A percentile compares a stretch with the other conserved stretches of the same genome.
These are phyloP conservation scores for Dipodascopsis uninucleata DNA, from an alignment of 805 yeast genomes.

Conservation along the genomic window DNA sequence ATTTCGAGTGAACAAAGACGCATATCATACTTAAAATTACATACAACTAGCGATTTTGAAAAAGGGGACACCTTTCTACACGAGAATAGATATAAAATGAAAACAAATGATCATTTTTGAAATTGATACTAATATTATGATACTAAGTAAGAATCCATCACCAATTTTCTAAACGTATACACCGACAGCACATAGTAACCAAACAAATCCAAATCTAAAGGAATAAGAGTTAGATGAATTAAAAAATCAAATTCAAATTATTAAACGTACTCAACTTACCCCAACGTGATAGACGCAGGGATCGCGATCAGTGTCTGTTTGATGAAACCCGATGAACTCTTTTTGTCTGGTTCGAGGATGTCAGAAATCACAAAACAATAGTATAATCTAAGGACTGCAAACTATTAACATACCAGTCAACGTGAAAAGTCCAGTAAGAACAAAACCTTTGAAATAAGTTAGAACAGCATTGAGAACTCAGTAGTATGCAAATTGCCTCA, in stretches of 20 bases:
- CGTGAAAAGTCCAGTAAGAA: constrained; percentile 20
- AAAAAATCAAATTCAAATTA: background rate
- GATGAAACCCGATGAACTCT: constrained; percentile 13
- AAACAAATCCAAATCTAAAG: constrained; percentile 28
- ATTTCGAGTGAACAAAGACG: too few relatives aligned
- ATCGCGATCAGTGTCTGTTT: constrained; percentile 17
- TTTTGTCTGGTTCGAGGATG: constrained; percentile 10
- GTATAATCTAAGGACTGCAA: background rate
- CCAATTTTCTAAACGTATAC: constrained; percentile 26
- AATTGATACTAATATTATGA: background rate
- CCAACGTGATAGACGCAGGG: constrained; percentile 22
- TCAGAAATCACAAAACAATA: too few relatives aligned
- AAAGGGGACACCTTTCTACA: background rate
- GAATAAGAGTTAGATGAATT: background rate
- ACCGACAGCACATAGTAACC: constrained; percentile 29
- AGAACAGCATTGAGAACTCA: background rate
- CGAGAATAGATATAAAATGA: background rate
- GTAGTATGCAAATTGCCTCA: background rate
- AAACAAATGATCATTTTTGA: background rate
- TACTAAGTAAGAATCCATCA: background rate
- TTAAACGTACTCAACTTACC: constrained; percentile 9
- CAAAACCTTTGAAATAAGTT: background rate
- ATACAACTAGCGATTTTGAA: background rate
- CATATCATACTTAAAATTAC: background rate
- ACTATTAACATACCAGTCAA: constrained; percentile 9